phyloP scores from a whole-genome alignment of 2,329 filamentous ascomycete species.

The Fusarium xyrophilum region DNA sequence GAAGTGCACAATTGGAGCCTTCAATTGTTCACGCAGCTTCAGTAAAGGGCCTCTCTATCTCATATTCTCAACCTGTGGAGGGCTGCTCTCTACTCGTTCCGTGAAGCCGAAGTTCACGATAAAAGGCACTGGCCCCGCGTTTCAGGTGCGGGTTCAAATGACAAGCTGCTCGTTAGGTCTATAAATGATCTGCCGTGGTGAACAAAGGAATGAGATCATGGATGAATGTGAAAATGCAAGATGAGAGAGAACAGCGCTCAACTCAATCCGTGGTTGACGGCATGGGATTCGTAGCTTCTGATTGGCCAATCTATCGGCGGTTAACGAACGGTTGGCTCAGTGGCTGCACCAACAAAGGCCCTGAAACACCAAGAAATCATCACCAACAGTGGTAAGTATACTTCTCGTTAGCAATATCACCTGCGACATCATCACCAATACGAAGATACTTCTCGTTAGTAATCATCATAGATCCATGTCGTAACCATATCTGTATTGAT shows the following conservation, averaged over 20 bases:
- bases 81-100: not conserved
- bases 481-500: constrained; percentile 35
- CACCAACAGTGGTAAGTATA: not conserved
- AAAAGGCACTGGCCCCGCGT: not conserved
- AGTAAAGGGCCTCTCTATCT: not conserved
- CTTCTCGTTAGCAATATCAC: not conserved
- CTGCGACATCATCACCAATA: too few relatives aligned
- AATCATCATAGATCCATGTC: constrained; percentile 3
- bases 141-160: not conserved
- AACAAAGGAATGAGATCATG: not conserved
- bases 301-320: constrained; percentile 12
- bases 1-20: not conserved
- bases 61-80: not conserved
- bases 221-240: not conserved
- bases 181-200: not conserved
- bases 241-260: not conserved
- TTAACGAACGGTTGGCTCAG: constrained; percentile 15
- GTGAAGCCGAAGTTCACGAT: not conserved
- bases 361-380: not conserved
- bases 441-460: too few relatives aligned
- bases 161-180: not conserved
- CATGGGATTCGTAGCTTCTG: not conserved
- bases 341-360: not conserved
- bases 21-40: not conserved
- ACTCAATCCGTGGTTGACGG: not conserved